A percentile compares a stretch with the other conserved stretches of the same genome.
Conservation (phyloP, 768 basidiomycete species). For the Leccinum broughii region DNA sequence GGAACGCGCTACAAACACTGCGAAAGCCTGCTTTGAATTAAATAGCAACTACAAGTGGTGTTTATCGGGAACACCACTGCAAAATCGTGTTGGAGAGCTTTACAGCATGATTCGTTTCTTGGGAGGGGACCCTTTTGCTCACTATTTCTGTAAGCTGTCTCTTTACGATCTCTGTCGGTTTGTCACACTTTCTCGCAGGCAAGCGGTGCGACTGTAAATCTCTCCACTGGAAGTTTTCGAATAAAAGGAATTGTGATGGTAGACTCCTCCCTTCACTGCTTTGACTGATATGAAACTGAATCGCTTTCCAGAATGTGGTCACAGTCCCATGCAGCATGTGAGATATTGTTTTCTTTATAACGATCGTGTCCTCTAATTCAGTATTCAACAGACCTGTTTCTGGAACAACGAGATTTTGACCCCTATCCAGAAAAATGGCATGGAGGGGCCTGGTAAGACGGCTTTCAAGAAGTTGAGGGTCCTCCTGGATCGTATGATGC, state of each 20-base stretch:
- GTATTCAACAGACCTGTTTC: slow-evolving; percentile 70
- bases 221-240: slow-evolving; percentile 89
- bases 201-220: slow-evolving; percentile 94
- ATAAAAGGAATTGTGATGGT: slow-evolving; percentile 49
- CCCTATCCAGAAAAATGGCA: slow-evolving; percentile 91
- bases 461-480: slow-evolving; percentile 94
- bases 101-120: slow-evolving; percentile 93
- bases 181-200: slow-evolving; percentile 42
- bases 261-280: no score
- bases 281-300: not conserved
- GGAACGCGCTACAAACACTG: slow-evolving; percentile 87
- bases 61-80: slow-evolving; percentile 92
- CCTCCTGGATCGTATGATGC: slow-evolving; percentile 93
- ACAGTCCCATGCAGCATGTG: slow-evolving; percentile 83
- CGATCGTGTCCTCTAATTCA: slow-evolving; percentile 8
- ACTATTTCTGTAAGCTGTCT: slow-evolving; percentile 75
- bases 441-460: slow-evolving; percentile 70
- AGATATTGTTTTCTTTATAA: slow-evolving; percentile 24
- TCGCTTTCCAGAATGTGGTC: slow-evolving; percentile 64
- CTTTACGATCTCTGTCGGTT: not conserved
- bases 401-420: slow-evolving; percentile 97
- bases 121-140: slow-evolving; percentile 90
- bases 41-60: slow-evolving; percentile 87
- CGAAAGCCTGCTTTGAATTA: slow-evolving; percentile 33
- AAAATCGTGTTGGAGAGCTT: slow-evolving; percentile 98